phyloP scores from a whole-genome alignment of 768 basidiomycete species.

The Kwoniella sp. region DNA sequence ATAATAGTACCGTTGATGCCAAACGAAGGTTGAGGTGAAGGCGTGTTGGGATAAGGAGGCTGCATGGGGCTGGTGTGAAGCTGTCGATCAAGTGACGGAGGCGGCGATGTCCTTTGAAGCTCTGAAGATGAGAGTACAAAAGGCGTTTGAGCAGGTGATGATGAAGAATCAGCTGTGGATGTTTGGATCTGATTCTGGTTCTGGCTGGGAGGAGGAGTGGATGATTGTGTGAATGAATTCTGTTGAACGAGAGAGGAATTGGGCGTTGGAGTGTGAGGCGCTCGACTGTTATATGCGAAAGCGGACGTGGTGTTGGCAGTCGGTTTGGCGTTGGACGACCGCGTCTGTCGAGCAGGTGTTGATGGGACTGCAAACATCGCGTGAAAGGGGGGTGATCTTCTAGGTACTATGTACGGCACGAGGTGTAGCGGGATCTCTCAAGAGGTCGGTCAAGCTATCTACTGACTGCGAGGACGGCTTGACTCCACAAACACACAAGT shows the following conservation, averaged over 20 bases:
- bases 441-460: too few relatives aligned
- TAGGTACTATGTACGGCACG: background rate
- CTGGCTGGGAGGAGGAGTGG: constrained; percentile 1
- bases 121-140: constrained; percentile 13
- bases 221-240: constrained; percentile 1
- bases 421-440: too few relatives aligned
- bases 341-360: constrained; percentile 12
- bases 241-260: constrained; percentile 4
- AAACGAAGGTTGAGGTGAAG: constrained; percentile 38
- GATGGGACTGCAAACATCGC: constrained; percentile 24
- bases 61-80: constrained; percentile 23
- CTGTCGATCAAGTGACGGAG: constrained; percentile 13
- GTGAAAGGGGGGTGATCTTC: constrained; percentile 2
- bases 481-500: constrained; percentile 2
- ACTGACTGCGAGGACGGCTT: background rate
- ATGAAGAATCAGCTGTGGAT: constrained; percentile 15
- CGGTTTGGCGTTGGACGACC: constrained; percentile 7
- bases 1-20: constrained; percentile 42
- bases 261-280: constrained; percentile 1
- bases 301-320: background rate
- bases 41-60: constrained; percentile 38
- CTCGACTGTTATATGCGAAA: constrained; percentile 22
- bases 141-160: constrained; percentile 6
- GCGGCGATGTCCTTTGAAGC: constrained; percentile 14
- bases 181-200: constrained; percentile 14